phyloP scores from a whole-genome alignment of 108 stramenopile genomes.

The Epithemia pelagica region DNA sequence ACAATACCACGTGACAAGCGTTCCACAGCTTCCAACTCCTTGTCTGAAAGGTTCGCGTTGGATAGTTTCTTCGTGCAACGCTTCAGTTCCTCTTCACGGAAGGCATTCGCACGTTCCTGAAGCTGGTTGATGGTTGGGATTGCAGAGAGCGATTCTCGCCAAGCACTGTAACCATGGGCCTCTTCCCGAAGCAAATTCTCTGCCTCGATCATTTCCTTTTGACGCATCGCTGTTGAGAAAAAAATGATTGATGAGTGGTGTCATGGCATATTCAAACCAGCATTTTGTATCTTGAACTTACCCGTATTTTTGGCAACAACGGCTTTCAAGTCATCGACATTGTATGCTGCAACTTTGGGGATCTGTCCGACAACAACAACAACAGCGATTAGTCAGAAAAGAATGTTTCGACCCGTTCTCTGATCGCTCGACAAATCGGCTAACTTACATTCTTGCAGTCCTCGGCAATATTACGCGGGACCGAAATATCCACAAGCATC shows the following conservation, averaged over 20 bases:
- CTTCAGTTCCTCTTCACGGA: conserved; percentile 87
- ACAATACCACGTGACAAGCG: conserved; percentile 92
- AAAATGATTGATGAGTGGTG: no score
- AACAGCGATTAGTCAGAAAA: conserved; percentile 6
- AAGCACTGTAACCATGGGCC: conserved; percentile 73
- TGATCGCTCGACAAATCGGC: neutral
- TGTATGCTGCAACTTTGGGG: conserved; percentile 82
- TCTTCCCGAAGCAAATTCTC: conserved; percentile 88
- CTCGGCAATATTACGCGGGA: conserved; percentile 93
- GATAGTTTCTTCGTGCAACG: conserved; percentile 86
- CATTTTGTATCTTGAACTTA: no score
- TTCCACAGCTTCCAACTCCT: conserved; percentile 94
- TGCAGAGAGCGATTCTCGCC: conserved; percentile 92
- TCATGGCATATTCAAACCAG: no score
- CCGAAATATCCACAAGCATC: conserved; percentile 98
- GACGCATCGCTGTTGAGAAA: conserved; percentile 71
- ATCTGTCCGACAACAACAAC: conserved; percentile 34
- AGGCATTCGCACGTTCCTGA: conserved; percentile 89
- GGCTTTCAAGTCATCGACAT: conserved; percentile 97
- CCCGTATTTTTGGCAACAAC: conserved; percentile 90
- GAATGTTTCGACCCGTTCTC: neutral
- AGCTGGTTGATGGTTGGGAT: conserved; percentile 95
- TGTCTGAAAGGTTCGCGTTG: conserved; percentile 78
- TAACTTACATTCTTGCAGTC: conserved; percentile 73
- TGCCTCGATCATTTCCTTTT: conserved; percentile 97